Conservation (phyloP, 108 stramenopile species). For the Cyclotella kingstonii region DNA sequence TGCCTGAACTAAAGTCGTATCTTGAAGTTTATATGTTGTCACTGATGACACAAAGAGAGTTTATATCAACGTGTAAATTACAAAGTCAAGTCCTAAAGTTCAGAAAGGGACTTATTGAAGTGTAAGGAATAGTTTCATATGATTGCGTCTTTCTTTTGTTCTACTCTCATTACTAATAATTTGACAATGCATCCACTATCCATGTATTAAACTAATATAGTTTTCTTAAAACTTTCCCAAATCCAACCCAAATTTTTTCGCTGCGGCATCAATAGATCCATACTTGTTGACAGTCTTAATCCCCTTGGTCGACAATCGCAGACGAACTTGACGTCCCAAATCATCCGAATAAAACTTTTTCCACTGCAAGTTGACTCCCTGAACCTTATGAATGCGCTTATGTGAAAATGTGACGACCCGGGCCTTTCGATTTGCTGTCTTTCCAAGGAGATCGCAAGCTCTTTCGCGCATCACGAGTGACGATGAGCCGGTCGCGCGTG, state of each 20-base stretch:
- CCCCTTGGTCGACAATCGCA: conserved; percentile 93
- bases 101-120: too few species aligned
- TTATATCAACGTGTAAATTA: too few species aligned
- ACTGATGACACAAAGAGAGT: too few species aligned
- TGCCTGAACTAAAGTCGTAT: too few species aligned
- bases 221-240: conserved; percentile 77
- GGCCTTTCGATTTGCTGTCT: conserved; percentile 91
- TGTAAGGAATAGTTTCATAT: too few species aligned
- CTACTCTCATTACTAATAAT: too few species aligned
- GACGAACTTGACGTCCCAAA: conserved; percentile 71
- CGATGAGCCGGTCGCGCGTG: conserved; percentile 11
- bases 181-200: too few species aligned
- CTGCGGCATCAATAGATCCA: conserved; percentile 89
- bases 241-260: conserved; percentile 91
- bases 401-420: conserved; percentile 94
- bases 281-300: conserved; percentile 95
- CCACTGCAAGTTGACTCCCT: conserved; percentile 90
- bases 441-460: conserved; percentile 88
- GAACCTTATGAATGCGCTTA: conserved; percentile 91
- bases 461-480: conserved; percentile 82
- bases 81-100: too few species aligned
- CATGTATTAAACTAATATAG: not conserved
- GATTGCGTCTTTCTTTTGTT: too few species aligned
- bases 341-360: conserved; percentile 86
- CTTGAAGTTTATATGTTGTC: too few species aligned